Base-by-base conservation (phyloP, 2,329 filamentous ascomycete species). In the Corniculantispora saksenae region DNA sequence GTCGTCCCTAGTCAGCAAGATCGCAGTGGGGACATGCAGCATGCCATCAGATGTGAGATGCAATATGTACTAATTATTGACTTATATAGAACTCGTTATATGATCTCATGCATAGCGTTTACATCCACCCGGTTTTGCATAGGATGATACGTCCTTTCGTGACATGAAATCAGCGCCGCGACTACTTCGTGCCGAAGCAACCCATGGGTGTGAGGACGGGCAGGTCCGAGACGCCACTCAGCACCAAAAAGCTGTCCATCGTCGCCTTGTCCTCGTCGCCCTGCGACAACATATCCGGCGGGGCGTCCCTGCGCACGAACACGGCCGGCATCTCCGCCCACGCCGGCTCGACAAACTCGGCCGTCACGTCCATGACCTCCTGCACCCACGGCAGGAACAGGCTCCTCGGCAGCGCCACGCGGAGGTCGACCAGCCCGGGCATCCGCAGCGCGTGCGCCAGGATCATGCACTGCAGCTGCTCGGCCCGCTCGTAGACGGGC, bases 371-470 rank as follows among this genome's bases (percentile, higher is more conserved):
- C 48, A 61, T 12, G 4, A 40, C 32, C 19, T 61, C 58, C 17
- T 61, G 58, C 17, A 61, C 2, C 58, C 58, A 61, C 47, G 58
- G 48, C 58, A 61, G 50, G 21, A 40, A 61, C 19, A 61, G 23
- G 32, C 58, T 61, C 47, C 58, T 19, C 32, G 58, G 58, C 21
- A 61, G 35, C 15, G 47, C 58, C 47, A 61, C 10, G 8, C 58
- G 15, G 21, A 61, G 53, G 1, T 61, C 58, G 5, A 15, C 51
- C 23, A 61, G n/a, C 9, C 17, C 29, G 1, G 15, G 58, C 19
- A 61, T 21, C 47, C 25, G 32, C 48, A 61, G 10, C 9, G 53
- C 32, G 6, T 51, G 23, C 32, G 10, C 21, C 23, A 61, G 32
- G 29, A 61, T 15, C 7, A 6, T 53, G 17, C 17, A 47, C 19